phyloP scores from a whole-genome alignment of 106 monocot genomes.

The Chionographis japonica region DNA sequence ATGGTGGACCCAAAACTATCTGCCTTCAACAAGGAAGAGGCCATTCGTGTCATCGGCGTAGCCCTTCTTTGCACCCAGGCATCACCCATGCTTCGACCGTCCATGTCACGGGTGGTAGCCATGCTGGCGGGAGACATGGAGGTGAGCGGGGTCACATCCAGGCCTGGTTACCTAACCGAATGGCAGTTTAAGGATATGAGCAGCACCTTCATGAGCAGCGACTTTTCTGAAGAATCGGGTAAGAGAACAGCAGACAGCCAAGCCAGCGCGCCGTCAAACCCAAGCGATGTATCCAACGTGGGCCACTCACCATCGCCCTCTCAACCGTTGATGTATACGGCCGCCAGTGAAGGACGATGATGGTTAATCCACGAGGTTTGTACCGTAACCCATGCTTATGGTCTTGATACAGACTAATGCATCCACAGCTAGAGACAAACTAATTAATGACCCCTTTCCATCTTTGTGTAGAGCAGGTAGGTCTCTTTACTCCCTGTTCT shows the following conservation, averaged over 20 bases:
- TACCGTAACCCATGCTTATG: too few species aligned
- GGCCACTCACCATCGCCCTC: background rate
- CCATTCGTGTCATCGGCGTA: slow-evolving; percentile 40
- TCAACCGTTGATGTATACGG: too few species aligned
- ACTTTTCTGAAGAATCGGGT: slow-evolving; percentile 9
- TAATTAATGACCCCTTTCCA: too few species aligned
- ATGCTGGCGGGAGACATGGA: slow-evolving; percentile 80
- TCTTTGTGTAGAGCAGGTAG: too few species aligned
- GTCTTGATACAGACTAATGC: too few species aligned
- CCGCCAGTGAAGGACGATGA: too few species aligned
- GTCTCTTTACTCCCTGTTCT: too few species aligned
- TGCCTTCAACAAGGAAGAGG: slow-evolving; percentile 36
- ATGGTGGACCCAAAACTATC: slow-evolving; percentile 52
- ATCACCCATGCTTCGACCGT: slow-evolving; percentile 54
- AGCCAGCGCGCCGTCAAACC: background rate
- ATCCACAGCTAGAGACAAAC: too few species aligned
- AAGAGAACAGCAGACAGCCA: background rate
- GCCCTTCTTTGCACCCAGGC: slow-evolving; percentile 84
- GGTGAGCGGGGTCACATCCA: slow-evolving; percentile 40
- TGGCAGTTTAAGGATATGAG: slow-evolving; percentile 59
- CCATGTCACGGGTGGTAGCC: slow-evolving; percentile 84
- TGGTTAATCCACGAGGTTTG: too few species aligned
- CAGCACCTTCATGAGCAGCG: slow-evolving; percentile 18
- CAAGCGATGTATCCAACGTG: background rate
- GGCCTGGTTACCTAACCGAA: slow-evolving; percentile 71